A percentile compares a stretch with the other conserved stretches of the same genome.
Conservation (phyloP, 2,329 filamentous ascomycete genomes). For the Neofusicoccum parvum region DNA sequence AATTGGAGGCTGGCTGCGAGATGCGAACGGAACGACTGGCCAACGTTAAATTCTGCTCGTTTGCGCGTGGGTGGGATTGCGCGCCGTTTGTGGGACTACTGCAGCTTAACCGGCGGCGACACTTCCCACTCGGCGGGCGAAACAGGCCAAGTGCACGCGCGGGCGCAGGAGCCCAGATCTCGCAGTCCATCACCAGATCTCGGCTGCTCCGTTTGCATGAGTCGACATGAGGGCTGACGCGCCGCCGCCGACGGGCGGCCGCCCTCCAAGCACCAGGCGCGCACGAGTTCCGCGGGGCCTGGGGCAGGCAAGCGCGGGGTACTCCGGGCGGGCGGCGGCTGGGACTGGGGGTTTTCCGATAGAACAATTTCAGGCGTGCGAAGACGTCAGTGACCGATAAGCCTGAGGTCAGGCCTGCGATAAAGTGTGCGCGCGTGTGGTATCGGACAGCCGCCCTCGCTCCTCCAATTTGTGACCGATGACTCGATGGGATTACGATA, state of each 20-base stretch:
- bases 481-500: conserved; percentile 19
- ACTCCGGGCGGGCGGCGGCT: background rate
- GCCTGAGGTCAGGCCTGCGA: too few species aligned
- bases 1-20: background rate
- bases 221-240: background rate
- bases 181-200: background rate
- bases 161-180: background rate
- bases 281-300: background rate
- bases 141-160: background rate
- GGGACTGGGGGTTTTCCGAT: background rate
- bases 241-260: background rate
- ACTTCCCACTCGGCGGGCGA: background rate
- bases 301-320: background rate
- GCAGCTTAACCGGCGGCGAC: too few species aligned
- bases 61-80: background rate
- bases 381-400: too few species aligned
- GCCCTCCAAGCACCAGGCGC: background rate
- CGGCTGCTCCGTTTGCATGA: conserved; percentile 1
- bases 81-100: background rate
- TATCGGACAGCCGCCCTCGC: background rate
- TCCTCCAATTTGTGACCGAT: background rate
- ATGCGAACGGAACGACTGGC: background rate
- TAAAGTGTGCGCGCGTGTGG: too few species aligned
- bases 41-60: background rate
- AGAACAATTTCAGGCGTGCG: too few species aligned